Conservation (phyloP, 306 rosid species). For the Carpinus fangiana region DNA sequence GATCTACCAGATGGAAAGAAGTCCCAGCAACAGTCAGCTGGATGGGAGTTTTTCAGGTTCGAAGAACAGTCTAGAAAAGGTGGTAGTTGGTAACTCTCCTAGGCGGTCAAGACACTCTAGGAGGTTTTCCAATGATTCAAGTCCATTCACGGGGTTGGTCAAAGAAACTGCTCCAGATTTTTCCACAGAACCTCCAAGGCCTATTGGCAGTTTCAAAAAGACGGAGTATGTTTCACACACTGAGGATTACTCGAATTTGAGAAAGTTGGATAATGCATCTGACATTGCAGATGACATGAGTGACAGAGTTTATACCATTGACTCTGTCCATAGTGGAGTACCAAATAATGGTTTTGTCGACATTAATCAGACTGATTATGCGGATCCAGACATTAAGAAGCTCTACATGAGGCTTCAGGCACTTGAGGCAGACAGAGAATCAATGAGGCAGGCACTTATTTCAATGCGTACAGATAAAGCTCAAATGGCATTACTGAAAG, state of each 20-base stretch:
- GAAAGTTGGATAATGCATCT: slow-evolving; percentile 59
- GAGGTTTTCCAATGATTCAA: slow-evolving; percentile 61
- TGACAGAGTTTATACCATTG: slow-evolving; percentile 92
- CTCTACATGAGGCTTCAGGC: slow-evolving; percentile 95
- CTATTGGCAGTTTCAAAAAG: slow-evolving; percentile 48
- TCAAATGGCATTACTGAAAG: slow-evolving; percentile 85
- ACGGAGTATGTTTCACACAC: slow-evolving; percentile 51
- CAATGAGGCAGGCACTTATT: slow-evolving; percentile 91
- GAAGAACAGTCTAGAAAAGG: slow-evolving; percentile 71
- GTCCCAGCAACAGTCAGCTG: slow-evolving; percentile 55
- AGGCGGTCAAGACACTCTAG: slow-evolving; percentile 49
- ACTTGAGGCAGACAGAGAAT: slow-evolving; percentile 98
- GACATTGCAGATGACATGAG: slow-evolving; percentile 72
- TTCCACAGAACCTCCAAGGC: slow-evolving; percentile 54
- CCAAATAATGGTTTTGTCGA: slow-evolving; percentile 51
- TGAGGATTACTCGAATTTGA: slow-evolving; percentile 59
- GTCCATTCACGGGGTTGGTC: slow-evolving; percentile 41
- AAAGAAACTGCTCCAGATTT: slow-evolving; percentile 52
- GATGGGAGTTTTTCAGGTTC: slow-evolving; percentile 66
- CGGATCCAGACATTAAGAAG: slow-evolving; percentile 81
- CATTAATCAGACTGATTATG: slow-evolving; percentile 48
- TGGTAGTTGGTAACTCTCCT: slow-evolving; percentile 83
- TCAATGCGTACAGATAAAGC: slow-evolving; percentile 94
- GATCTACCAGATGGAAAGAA: slow-evolving; percentile 77
- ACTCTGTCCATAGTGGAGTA: slow-evolving; percentile 69